Evolutionary conservation across 2,329 filamentous ascomycete genomes (phyloP).

Genomic region (Ophiostoma montium): DNA sequence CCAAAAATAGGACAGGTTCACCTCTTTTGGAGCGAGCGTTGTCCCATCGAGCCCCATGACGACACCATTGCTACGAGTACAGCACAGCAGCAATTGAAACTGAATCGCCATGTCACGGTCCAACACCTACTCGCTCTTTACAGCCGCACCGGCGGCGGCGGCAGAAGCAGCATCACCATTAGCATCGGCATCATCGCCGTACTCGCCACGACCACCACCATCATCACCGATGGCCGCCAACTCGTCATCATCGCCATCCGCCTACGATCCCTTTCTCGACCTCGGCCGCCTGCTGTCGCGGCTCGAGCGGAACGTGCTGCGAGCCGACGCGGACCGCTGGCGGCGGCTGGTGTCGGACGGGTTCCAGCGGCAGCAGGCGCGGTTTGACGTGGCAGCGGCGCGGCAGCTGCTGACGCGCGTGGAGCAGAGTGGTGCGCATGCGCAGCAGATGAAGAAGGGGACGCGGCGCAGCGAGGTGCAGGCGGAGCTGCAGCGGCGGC

Average conservation of each 20-base stretch:
- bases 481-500: slow-evolving; percentile 47
- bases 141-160: not conserved
- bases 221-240: no score
- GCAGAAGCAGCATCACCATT: not conserved
- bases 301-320: slow-evolving; percentile 50
- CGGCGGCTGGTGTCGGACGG: slow-evolving; percentile 43
- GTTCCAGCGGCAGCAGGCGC: slow-evolving; percentile 48
- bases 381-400: slow-evolving; percentile 58
- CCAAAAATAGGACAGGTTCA: not conserved
- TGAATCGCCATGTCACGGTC: not conserved
- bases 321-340: slow-evolving; percentile 45
- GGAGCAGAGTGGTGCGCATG: slow-evolving; percentile 60
- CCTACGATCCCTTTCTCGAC: slow-evolving; percentile 29
- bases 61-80: no score
- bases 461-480: slow-evolving; percentile 46
- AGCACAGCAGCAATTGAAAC: no score
- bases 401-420: slow-evolving; percentile 53
- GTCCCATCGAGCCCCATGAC: not conserved
- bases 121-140: not conserved
- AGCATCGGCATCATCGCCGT: not conserved
- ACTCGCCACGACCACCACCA: not conserved
- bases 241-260: not conserved
- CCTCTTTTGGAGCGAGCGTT: not conserved
- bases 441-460: slow-evolving; percentile 41
- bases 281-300: slow-evolving; percentile 51